Evolutionary conservation across 2,329 filamentous ascomycete species (phyloP).

Genomic region (Hypoxylon sp.): DNA sequence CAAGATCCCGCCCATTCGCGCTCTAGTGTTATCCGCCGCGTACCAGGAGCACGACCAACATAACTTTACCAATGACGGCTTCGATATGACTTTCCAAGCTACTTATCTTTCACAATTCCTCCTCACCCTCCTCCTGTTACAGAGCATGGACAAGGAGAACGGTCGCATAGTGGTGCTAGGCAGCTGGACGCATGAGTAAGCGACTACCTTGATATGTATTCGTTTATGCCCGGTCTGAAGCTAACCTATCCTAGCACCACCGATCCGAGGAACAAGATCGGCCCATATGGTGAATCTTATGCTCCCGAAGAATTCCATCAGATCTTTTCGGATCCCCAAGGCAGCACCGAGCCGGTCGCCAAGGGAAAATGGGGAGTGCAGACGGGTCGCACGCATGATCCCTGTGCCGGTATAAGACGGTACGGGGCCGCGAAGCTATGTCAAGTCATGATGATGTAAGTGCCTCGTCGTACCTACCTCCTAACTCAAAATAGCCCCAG

Average conservation of each 20-base stretch:
- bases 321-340: slow-evolving; percentile 38
- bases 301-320: slow-evolving; percentile 32
- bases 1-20: slow-evolving; percentile 50
- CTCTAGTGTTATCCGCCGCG: slow-evolving; percentile 50
- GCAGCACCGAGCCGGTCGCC: slow-evolving; percentile 40
- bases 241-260: slow-evolving; percentile 21
- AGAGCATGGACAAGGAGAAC: slow-evolving; percentile 54
- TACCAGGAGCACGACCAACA: slow-evolving; percentile 48
- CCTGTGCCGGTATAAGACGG: slow-evolving; percentile 45
- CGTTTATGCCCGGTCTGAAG: background rate
- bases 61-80: slow-evolving; percentile 53
- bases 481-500: background rate
- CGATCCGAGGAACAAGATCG: slow-evolving; percentile 35
- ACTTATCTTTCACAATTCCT: slow-evolving; percentile 56
- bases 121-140: slow-evolving; percentile 53
- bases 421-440: slow-evolving; percentile 50
- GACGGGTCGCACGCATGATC: slow-evolving; percentile 35
- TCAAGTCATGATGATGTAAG: slow-evolving; percentile 50
- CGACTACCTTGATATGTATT: background rate
- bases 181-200: slow-evolving; percentile 55
- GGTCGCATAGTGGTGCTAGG: slow-evolving; percentile 54
- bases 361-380: slow-evolving; percentile 40
- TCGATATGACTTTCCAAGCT: slow-evolving; percentile 54
- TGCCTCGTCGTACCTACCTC: background rate
- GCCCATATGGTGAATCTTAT: slow-evolving; percentile 28